Percentiles rank a stretch among this genome's conserved stretches.
Evolutionary conservation across 2,329 filamentous ascomycete genomes (phyloP).

Genomic region (Nothophoma quercina): DNA sequence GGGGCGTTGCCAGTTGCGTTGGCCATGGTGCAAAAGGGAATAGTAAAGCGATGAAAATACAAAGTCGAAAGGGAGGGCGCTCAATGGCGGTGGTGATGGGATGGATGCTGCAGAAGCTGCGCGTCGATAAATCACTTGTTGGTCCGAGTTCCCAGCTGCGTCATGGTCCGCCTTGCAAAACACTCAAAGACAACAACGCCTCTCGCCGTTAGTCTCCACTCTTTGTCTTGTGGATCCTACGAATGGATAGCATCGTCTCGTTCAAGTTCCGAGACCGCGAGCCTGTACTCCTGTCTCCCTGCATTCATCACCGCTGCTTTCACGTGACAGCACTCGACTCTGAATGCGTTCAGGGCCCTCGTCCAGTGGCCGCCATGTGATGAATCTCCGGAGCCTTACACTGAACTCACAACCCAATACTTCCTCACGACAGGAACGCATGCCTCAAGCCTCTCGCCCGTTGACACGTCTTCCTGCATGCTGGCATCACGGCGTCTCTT

Average conservation of each 20-base stretch:
- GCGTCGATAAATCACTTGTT: slow-evolving; percentile 22
- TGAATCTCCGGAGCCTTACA: too few species aligned
- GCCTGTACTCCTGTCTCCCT: not conserved
- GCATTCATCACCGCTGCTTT: not conserved
- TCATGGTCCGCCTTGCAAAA: slow-evolving; percentile 15
- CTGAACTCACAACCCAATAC: too few species aligned
- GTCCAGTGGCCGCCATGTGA: too few species aligned
- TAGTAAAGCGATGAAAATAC: slow-evolving; percentile 13
- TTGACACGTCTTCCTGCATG: not conserved
- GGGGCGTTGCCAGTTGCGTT: slow-evolving; percentile 34
- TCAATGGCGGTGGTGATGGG: slow-evolving; percentile 27
- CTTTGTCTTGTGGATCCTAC: not conserved
- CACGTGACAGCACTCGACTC: slow-evolving; percentile 9
- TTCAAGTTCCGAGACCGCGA: not conserved
- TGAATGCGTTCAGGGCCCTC: not conserved
- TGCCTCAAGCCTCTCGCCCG: not conserved
- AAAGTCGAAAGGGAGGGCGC: slow-evolving; percentile 14
- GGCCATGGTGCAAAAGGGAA: slow-evolving; percentile 36
- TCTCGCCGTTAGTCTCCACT: slow-evolving; percentile 2
- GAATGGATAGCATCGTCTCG: not conserved
- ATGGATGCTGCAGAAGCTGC: slow-evolving; percentile 13
- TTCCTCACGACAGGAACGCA: too few species aligned
- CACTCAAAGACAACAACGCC: slow-evolving; percentile 14
- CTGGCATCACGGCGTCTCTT: slow-evolving; percentile 4
- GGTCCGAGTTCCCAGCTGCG: slow-evolving; percentile 19